Conservation (phyloP, 2,329 filamentous ascomycete species). For the Pezicula radicicola region DNA sequence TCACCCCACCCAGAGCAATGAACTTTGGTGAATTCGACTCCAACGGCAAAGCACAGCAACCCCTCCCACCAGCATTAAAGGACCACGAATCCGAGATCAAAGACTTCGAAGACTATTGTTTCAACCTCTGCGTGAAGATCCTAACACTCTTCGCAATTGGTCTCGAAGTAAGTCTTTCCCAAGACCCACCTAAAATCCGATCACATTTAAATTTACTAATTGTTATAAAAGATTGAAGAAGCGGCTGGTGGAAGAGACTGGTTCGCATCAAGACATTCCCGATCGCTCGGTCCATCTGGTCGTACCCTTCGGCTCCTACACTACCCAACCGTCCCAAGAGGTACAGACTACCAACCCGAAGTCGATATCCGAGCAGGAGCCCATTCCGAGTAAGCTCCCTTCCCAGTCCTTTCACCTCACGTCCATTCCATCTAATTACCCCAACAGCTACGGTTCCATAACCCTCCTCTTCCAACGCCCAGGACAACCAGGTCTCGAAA, state of each 20-base stretch:
- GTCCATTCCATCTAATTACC: neutral
- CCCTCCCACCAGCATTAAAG: constrained; percentile 64
- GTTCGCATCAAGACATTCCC: constrained; percentile 61
- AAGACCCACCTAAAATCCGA: neutral
- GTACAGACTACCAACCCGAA: constrained; percentile 40
- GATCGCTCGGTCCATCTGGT: constrained; percentile 44
- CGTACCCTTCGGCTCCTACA: constrained; percentile 60
- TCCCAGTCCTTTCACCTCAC: neutral
- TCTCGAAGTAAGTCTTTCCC: constrained; percentile 49
- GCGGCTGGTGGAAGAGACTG: constrained; percentile 20
- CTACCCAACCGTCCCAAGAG: constrained; percentile 55
- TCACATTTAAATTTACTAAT: constrained; percentile 11
- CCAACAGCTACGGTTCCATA: constrained; percentile 51
- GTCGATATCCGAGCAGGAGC: constrained; percentile 82
- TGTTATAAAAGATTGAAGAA: constrained; percentile 17
- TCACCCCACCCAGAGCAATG: constrained; percentile 62
- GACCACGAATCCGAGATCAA: constrained; percentile 58
- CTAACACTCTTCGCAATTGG: constrained; percentile 77
- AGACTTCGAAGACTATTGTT: constrained; percentile 68
- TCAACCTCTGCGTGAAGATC: constrained; percentile 68
- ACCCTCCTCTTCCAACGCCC: constrained; percentile 81
- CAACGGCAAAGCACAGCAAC: constrained; percentile 66
- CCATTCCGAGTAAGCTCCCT: constrained; percentile 67
- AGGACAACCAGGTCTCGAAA: constrained; percentile 83
- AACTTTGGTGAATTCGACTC: constrained; percentile 78